Evolutionary conservation across 2,329 filamentous ascomycete species (phyloP), one percentile per base, ranked within the genome.

Genomic region (Pseudogymnoascus sp.): DNA sequence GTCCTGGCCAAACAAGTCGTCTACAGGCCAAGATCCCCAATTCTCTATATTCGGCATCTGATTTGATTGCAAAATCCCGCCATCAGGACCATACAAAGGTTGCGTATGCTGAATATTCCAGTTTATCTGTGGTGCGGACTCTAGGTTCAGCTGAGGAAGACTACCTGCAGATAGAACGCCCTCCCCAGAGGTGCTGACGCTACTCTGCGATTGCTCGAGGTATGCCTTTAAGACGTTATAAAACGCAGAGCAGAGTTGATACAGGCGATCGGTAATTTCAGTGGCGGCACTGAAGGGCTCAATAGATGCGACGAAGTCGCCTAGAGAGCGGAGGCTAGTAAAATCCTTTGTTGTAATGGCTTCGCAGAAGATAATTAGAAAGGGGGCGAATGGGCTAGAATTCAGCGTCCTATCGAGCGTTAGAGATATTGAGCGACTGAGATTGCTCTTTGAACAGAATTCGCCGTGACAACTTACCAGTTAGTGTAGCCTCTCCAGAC

Each of bases 291-390:
- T 42, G 3, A 42, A 42, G 38, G 79, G 81, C 6, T 78, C 69
- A 0, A 72, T 73, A 37, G 75, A 75, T 23, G 76, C 75, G 0
- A 79, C 75, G 62, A 81, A 80, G 1, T 77, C 75, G 38, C 76
- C 73, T 1, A 82, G 74, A 1, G 73, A 73, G 21, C 69, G 61
- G 3, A 82, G 74, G 62, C 81, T 79, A 9, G 69, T 68, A 31
- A 67, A 64, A 23, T 78, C 72, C 31, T 73, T 74, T 3, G 75
- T 73, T 60, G 77, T 74, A 60, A 64, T 60, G 18, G 62, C 63
- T 34, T 67, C 64, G 25, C 62, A 64, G 46, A 67, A 67, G 4
- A 67, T 49, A 16, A 67, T 59, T 36, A 67, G 64, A 23, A 66
- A 67, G 4, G 66, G 66, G 6, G 66, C 65, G 43, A 67, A 67